Percentiles rank a stretch among this genome's conserved stretches.
Conservation (phyloP, 371 early-diverging fungal species). For the Mortierella sp. region DNA sequence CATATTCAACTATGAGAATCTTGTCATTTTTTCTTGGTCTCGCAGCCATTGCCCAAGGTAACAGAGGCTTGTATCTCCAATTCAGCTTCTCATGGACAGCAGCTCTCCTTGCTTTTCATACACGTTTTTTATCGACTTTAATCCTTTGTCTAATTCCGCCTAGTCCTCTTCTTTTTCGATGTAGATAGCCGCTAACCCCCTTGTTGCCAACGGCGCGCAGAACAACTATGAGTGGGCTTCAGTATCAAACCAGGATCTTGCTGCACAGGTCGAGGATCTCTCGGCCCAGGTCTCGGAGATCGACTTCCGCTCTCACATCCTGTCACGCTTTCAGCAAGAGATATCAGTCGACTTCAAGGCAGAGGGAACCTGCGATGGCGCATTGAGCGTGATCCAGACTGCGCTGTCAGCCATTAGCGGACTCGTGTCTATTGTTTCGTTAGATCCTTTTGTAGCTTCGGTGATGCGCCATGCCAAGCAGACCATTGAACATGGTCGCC, state of each 20-base stretch:
- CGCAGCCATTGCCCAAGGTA: conserved; percentile 28
- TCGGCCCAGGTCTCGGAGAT: conserved; percentile 21
- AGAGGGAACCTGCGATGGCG: conserved; percentile 3
- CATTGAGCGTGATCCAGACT: background rate
- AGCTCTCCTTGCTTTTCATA: background rate
- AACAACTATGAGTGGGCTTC: conserved; percentile 18
- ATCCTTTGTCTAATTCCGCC: background rate
- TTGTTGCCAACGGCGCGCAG: conserved; percentile 14
- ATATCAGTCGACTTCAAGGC: background rate
- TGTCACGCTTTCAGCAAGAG: conserved; percentile 15
- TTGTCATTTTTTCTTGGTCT: conserved; percentile 24
- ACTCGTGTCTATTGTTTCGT: background rate
- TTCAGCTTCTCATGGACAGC: background rate
- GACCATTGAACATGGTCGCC: background rate
- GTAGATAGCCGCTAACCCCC: conserved; percentile 13
- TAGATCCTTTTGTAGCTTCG: background rate
- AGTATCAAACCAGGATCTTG: conserved; percentile 10
- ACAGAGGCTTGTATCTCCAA: background rate
- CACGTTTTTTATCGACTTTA: background rate
- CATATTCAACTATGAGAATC: conserved; percentile 18
- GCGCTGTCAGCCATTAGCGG: background rate
- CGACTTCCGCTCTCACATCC: conserved; percentile 22
- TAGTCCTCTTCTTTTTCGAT: background rate
- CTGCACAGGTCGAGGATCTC: conserved; percentile 9
- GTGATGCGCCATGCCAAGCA: background rate